Evolutionary conservation across 305 asterid genomes (phyloP).

Genomic region (Fraxinus nigra): DNA sequence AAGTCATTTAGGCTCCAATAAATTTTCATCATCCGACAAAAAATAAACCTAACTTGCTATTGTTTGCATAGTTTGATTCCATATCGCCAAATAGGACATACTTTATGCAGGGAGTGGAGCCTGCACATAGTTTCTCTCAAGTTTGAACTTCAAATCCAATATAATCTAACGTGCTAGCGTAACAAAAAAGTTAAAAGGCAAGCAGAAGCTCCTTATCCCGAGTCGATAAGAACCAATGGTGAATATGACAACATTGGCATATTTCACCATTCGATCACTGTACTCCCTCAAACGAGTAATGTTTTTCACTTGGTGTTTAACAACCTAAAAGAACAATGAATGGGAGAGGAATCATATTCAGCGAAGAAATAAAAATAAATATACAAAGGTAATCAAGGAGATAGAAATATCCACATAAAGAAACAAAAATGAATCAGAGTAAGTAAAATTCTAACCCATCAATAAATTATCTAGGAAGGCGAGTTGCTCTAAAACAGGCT

Average conservation of each 20-base stretch:
- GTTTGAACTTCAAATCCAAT: background rate
- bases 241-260: slow-evolving; percentile 76
- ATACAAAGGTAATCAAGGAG: too few relatives aligned
- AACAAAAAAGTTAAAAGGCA: background rate
- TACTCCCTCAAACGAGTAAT: slow-evolving; percentile 73
- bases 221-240: slow-evolving; percentile 96
- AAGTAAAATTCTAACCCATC: too few relatives aligned
- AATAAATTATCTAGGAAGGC: background rate
- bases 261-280: slow-evolving; percentile 82
- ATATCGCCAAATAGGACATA: too few relatives aligned
- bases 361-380: background rate
- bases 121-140: background rate
- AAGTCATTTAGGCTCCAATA: too few relatives aligned
- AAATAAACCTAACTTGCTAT: too few relatives aligned
- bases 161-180: background rate
- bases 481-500: background rate
- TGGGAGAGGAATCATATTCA: background rate
- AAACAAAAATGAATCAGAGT: too few relatives aligned
- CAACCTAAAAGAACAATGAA: slow-evolving; percentile 43
- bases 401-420: too few relatives aligned
- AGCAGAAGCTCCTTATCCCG: slow-evolving; percentile 45
- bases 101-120: too few relatives aligned
- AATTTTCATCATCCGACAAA: too few relatives aligned
- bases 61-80: too few relatives aligned
- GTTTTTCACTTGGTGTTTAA: slow-evolving; percentile 79